Evolutionary conservation across 768 basidiomycete genomes (phyloP).

Genomic region (Kwoniella sp.): DNA sequence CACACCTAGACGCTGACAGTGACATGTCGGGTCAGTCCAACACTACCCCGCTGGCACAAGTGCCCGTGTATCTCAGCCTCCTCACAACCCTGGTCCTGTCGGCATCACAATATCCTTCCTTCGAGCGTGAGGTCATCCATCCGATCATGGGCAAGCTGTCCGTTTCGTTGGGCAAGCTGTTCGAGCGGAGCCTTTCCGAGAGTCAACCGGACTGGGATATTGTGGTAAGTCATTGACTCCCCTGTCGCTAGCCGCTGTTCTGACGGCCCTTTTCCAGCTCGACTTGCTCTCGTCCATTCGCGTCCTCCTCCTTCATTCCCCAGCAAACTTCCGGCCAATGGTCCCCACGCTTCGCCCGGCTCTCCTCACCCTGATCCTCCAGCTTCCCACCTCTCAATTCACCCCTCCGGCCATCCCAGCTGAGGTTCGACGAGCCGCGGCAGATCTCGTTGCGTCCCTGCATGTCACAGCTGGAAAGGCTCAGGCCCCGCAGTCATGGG

Average conservation of each 20-base stretch:
- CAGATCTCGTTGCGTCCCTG: conserved; percentile 22
- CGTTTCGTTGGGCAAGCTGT: conserved; percentile 18
- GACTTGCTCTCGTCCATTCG: conserved; percentile 24
- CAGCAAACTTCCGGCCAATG: conserved; percentile 44
- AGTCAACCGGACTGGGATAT: conserved; percentile 12
- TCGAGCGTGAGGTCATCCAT: conserved; percentile 36
- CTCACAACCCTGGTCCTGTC: conserved; percentile 16
- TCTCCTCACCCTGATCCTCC: conserved; percentile 21
- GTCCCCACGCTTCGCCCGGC: conserved; percentile 32
- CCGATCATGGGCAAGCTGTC: conserved; percentile 40
- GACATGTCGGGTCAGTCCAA: neutral
- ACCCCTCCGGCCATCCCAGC: conserved; percentile 1
- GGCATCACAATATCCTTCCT: conserved; percentile 29
- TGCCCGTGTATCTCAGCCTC: conserved; percentile 13
- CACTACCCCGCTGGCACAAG: neutral
- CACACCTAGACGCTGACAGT: neutral
- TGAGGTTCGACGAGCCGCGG: conserved; percentile 16
- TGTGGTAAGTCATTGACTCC: conserved; percentile 10
- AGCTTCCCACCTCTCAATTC: conserved; percentile 4
- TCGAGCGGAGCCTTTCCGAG: conserved; percentile 14
- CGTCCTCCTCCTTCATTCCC: conserved; percentile 35
- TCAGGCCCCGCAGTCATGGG: conserved; percentile 26
- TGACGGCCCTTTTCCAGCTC: conserved; percentile 4
- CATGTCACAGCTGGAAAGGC: conserved; percentile 33
- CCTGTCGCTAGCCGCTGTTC: neutral